Evolutionary conservation across 345 rosid genomes (phyloP), one percentile per base, ranked within the genome.

Genomic region (Moricandia moricandioides): DNA sequence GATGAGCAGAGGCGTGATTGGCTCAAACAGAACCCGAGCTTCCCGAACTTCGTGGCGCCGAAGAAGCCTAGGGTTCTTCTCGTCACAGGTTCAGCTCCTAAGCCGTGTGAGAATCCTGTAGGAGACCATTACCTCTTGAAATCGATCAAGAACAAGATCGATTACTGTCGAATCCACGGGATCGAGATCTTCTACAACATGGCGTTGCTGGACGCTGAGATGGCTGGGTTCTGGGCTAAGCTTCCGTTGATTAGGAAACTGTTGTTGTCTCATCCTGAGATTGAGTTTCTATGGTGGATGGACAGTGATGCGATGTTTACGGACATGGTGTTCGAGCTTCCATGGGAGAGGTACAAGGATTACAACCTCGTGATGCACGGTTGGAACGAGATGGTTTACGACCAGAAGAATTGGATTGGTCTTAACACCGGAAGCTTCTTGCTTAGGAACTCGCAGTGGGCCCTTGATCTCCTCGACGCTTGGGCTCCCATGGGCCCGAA

Each of bases 151-250:
- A 90, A 88, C 88, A 90, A 90, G 78, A 85, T 88, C 21, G 96
- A 90, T 73, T 90, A 90, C 57, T 88, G 92, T 64, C 76, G 96
- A 54, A 31, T 88, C 2, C 96, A 88, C 57, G 88, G 87, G n/a
- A 83, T 88, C 30, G 89, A 88, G 83, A 82, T 90, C n/a, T 90
- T 90, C 62, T 88, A 90, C 64, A 88, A 85, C 12, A 86, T 86
- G 92, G 92, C 88, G 0, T 43, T 88, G 72, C 79, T 90, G 0
- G 96, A 90, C 64, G 89, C 87, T 4, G 92, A 86, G 76, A 90
- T 88, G 96, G 84, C 91, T 14, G 92, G 91, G 3, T 86, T 88
- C 33, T 90, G 91, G 96, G 89, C 89, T 4, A 90, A 85, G 82
- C 82, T n/a, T n/a, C n/a, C n/a, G n/a, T n/a, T n/a, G n/a, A n/a